These are phyloP conservation scores for Ceriops decandra DNA, from an alignment of 345 rosid species.

Conservation along the genomic window DNA sequence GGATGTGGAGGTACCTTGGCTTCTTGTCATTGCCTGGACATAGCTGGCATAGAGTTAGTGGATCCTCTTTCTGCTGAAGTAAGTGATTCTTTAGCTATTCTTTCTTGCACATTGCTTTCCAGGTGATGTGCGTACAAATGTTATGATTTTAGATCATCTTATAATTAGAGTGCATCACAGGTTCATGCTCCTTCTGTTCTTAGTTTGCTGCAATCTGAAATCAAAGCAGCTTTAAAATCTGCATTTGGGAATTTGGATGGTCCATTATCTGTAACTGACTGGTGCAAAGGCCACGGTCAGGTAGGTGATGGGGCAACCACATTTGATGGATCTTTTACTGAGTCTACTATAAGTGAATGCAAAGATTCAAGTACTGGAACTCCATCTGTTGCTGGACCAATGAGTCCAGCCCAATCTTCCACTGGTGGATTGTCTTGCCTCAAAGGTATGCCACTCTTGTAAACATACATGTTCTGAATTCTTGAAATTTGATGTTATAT, in stretches of 20 bases:
- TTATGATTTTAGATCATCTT: background rate
- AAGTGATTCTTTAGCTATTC: slow-evolving; percentile 31
- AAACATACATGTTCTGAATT: slow-evolving; percentile 1
- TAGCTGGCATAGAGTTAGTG: slow-evolving; percentile 86
- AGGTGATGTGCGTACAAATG: slow-evolving; percentile 6
- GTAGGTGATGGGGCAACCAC: slow-evolving; percentile 47
- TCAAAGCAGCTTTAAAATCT: slow-evolving; percentile 79
- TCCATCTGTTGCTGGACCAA: slow-evolving; percentile 49
- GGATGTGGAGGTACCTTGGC: slow-evolving; percentile 98
- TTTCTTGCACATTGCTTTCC: slow-evolving; percentile 5
- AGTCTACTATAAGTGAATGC: slow-evolving; percentile 70
- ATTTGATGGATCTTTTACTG: slow-evolving; percentile 74
- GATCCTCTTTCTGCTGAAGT: slow-evolving; percentile 98
- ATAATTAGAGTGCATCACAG: slow-evolving; percentile 35
- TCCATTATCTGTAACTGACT: slow-evolving; percentile 79
- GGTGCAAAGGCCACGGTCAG: slow-evolving; percentile 92
- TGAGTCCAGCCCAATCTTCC: slow-evolving; percentile 56
- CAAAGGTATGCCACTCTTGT: slow-evolving; percentile 36
- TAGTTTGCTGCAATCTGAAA: slow-evolving; percentile 83
- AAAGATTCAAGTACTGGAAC: slow-evolving; percentile 48
- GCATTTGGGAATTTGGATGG: slow-evolving; percentile 86
- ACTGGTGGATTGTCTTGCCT: slow-evolving; percentile 52
- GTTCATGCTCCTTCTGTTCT: slow-evolving; percentile 76
- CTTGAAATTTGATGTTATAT: slow-evolving; percentile 6
- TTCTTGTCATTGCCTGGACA: slow-evolving; percentile 88